Base-by-base conservation (phyloP, 2,329 filamentous ascomycete genomes). In the Xylaria sp. region DNA sequence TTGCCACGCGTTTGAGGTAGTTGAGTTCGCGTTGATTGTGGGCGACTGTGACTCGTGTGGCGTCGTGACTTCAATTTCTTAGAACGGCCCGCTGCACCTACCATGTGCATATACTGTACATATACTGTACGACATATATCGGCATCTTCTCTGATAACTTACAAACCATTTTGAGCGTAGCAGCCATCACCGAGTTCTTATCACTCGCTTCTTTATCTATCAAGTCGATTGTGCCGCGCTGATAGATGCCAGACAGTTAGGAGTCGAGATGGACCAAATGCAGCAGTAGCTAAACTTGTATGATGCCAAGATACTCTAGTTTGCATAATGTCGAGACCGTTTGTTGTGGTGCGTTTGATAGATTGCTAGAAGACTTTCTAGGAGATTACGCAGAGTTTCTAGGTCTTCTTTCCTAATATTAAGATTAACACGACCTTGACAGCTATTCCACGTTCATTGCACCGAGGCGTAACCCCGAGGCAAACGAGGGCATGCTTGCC, bases 11-110 rank as follows among this genome's bases (percentile, higher is more conserved):
- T 44, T 38, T 28, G n/a, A 51, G 23, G 44, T n/a, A 40, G n/a
- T 20, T 42, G 23, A 31, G n/a, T 17, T 60, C 49, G 23, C 11
- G 40, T 44, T 17, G 13, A 13, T 28, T 59, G 54, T 57, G 26
- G 51, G 23, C n/a, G 20, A 28, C n/a, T 42, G 54, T 57, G 60
- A 46, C 59, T 62, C 28, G 38, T 46, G n/a, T 63, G 51, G 51
- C 26, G 36, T 48, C 4, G 46, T 44, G n/a, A 33, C 33, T 60
- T 33, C 15, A 60, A 53, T 61, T 61, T 53, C 44, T 53, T 13
- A 26, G 17, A 26, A 46, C n/a, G 11, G 36, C 1, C n/a, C 36
- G n/a, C 7, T 13, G 28, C 26, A 44, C 13, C 4, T 23, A 28
- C 17, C 49, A 42, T 63, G 61, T 63, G 10, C 7, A 42, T 4